These are phyloP conservation scores for Amanita muscaria DNA, from an alignment of 768 basidiomycete genomes.

Conservation along the genomic window DNA sequence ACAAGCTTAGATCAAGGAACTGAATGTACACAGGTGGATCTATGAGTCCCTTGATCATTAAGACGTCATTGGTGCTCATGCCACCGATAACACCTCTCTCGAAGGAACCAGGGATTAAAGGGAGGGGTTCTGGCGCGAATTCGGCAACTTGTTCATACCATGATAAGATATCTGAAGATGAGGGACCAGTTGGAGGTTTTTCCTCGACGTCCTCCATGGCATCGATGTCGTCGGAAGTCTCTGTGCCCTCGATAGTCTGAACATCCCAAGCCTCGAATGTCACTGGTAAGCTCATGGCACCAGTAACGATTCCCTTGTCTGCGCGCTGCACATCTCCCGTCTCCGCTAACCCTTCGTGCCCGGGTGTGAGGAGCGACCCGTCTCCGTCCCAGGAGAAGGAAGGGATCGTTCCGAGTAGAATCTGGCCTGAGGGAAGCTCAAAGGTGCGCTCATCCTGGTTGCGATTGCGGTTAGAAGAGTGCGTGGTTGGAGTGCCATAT, in stretches of 20 bases:
- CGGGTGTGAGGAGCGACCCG: too few relatives aligned
- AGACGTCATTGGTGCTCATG: constrained; percentile 11
- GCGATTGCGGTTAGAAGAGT: constrained; percentile 3
- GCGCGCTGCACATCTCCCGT: constrained; percentile 4
- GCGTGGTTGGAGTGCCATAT: constrained; percentile 5
- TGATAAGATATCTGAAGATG: constrained; percentile 8
- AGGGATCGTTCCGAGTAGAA: constrained; percentile 10
- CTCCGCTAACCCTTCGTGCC: constrained; percentile 3
- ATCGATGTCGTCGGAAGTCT: constrained; percentile 2
- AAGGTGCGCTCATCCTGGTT: constrained; percentile 4
- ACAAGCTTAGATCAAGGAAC: constrained; percentile 3
- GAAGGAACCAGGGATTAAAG: constrained; percentile 10
- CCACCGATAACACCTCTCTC: constrained; percentile 15
- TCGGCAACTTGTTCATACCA: too few relatives aligned
- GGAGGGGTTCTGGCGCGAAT: constrained; percentile 10
- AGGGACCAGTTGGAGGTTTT: constrained; percentile 7
- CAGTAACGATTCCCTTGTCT: constrained; percentile 6
- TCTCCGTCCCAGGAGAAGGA: constrained; percentile 8
- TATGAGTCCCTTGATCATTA: constrained; percentile 13
- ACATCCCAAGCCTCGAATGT: constrained; percentile 5
- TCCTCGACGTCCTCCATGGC: constrained; percentile 7
- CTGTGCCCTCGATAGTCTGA: constrained; percentile 1
- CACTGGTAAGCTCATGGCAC: constrained; percentile 3
- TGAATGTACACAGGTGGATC: constrained; percentile 8
- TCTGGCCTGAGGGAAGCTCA: constrained; percentile 12